Percentiles rank a stretch among this genome's conserved stretches.
Evolutionary conservation across 257 asterid species (phyloP).

Genomic region (Solanum sparsipilum): DNA sequence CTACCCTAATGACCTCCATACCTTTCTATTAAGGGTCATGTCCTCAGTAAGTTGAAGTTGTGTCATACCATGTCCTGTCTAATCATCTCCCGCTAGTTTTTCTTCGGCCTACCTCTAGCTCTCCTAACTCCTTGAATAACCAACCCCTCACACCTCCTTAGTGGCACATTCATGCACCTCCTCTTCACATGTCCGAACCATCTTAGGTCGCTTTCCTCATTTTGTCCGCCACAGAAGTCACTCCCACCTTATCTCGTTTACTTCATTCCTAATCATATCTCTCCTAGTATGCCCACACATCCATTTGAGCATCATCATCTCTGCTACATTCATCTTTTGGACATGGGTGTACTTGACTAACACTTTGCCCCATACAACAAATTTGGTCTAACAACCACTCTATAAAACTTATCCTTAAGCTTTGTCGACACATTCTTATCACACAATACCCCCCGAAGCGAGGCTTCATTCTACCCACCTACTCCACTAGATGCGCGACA

Average conservation of each 20-base stretch:
- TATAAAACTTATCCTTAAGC: not conserved
- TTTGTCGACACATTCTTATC: not conserved
- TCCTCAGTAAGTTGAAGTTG: not conserved
- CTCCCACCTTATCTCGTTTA: not conserved
- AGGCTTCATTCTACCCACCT: not conserved
- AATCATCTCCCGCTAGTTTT: not conserved
- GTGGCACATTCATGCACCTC: not conserved
- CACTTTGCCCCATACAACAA: not conserved
- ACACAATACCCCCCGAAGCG: not conserved
- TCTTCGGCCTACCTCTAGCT: too few species aligned
- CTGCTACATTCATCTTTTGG: not conserved
- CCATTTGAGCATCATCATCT: not conserved
- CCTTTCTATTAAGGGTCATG: not conserved
- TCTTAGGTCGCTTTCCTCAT: not conserved
- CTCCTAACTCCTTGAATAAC: not conserved
- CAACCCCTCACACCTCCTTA: not conserved
- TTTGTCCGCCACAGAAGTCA: not conserved
- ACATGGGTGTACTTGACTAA: not conserved
- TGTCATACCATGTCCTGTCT: not conserved
- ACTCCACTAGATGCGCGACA: not conserved
- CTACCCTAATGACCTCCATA: not conserved
- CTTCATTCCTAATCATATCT: not conserved
- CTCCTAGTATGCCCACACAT: not conserved
- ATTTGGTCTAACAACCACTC: not conserved
- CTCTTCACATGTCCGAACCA: not conserved